These are phyloP conservation scores for Endoconidiophora laricicola DNA, from an alignment of 2,329 filamentous ascomycete species.

Conservation along the genomic window DNA sequence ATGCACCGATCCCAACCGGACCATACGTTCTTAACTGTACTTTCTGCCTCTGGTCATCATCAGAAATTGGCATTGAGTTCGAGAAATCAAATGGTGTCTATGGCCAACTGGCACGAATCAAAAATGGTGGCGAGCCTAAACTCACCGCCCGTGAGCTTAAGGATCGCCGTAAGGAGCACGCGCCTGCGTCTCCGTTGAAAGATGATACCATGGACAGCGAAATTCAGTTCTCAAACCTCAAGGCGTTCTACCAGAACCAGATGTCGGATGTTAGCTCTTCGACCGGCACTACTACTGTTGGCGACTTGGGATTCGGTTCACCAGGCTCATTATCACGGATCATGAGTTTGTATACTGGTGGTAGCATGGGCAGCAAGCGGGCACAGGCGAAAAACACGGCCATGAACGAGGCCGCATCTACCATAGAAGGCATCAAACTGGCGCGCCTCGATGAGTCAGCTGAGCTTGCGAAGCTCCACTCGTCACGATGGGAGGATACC, in stretches of 20 bases:
- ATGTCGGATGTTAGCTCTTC: constrained; percentile 44
- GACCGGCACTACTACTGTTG: constrained; percentile 22
- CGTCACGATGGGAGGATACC: constrained; percentile 47
- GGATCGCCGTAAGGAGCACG: constrained; percentile 32
- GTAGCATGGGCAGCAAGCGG: constrained; percentile 44
- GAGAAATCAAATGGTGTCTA: constrained; percentile 79
- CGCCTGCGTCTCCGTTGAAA: constrained; percentile 18
- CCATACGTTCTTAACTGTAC: constrained; percentile 71
- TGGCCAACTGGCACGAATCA: constrained; percentile 57
- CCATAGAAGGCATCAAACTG: constrained; percentile 54
- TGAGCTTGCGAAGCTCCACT: constrained; percentile 42
- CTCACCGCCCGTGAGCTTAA: constrained; percentile 34
- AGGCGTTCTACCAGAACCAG: constrained; percentile 68
- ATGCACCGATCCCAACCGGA: constrained; percentile 22
- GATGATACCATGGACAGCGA: constrained; percentile 42
- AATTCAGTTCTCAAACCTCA: constrained; percentile 57
- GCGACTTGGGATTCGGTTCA: constrained; percentile 48
- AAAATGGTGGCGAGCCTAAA: constrained; percentile 39
- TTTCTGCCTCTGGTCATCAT: constrained; percentile 85
- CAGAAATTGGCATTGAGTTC: constrained; percentile 79
- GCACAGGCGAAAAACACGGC: constrained; percentile 48
- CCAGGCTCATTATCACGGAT: constrained; percentile 73
- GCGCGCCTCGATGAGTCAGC: constrained; percentile 44
- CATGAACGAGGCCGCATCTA: constrained; percentile 64
- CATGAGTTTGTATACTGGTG: constrained; percentile 74